phyloP scores from a whole-genome alignment of 2,329 filamentous ascomycete genomes.

The Alternaria tenuissima region DNA sequence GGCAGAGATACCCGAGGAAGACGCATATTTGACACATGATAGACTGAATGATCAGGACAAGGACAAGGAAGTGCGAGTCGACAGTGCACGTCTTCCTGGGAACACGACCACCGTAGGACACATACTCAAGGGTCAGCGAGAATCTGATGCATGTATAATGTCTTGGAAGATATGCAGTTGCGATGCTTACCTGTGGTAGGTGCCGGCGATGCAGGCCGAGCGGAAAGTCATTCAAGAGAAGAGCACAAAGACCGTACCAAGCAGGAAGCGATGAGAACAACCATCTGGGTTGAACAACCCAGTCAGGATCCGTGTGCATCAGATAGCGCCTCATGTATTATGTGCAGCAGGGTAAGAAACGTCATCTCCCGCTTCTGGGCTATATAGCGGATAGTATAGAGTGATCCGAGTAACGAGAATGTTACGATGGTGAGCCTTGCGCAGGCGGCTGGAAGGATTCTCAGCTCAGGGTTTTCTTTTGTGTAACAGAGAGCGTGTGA shows the following conservation, averaged over 20 bases:
- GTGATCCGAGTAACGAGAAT: neutral
- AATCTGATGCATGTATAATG: neutral
- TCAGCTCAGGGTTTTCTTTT: neutral
- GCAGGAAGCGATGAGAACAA: neutral
- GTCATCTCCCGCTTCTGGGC: conserved; percentile 9
- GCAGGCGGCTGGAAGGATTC: neutral
- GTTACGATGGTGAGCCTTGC: neutral
- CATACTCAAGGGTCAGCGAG: neutral
- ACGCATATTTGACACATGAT: neutral
- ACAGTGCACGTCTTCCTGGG: neutral
- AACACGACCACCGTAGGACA: neutral
- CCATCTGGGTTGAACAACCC: neutral
- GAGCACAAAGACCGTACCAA: neutral
- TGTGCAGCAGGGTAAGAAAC: conserved; percentile 11
- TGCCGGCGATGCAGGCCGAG: neutral
- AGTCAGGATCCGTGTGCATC: neutral
- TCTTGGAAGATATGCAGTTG: neutral
- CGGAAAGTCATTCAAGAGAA: neutral
- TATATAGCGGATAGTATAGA: conserved; percentile 1
- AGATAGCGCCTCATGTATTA: neutral
- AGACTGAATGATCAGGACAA: neutral
- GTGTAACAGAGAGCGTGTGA: neutral
- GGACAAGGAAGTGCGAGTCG: neutral
- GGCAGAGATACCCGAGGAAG: neutral
- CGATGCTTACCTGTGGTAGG: neutral